These are phyloP conservation scores for Scutellaria baicalensis DNA, from an alignment of 257 asterid genomes.

Conservation along the genomic window DNA sequence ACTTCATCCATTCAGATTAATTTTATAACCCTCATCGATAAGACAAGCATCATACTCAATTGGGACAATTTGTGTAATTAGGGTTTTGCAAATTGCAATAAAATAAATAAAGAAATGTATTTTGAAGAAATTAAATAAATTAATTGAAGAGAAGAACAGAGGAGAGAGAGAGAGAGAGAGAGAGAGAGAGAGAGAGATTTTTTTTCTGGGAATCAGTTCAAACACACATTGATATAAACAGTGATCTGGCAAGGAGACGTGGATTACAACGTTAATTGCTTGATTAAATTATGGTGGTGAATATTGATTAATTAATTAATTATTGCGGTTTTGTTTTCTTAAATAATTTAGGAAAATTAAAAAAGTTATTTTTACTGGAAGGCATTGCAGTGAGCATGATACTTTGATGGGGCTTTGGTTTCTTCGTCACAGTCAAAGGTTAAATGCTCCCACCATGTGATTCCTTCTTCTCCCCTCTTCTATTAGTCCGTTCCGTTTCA, in stretches of 20 bases:
- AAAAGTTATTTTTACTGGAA: background rate
- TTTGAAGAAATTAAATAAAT: slow-evolving; percentile 20
- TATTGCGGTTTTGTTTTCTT: background rate
- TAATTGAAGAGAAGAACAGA: slow-evolving; percentile 9
- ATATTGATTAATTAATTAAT: background rate
- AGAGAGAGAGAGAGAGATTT: slow-evolving; percentile 37
- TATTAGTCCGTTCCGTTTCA: too few relatives aligned
- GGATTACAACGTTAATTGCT: slow-evolving; percentile 4
- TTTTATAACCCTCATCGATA: too few relatives aligned
- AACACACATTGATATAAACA: slow-evolving; percentile 25
- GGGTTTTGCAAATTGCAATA: background rate
- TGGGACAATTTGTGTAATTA: background rate
- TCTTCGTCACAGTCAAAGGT: slow-evolving; percentile 56
- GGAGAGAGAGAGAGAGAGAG: slow-evolving; percentile 35
- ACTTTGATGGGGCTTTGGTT: slow-evolving; percentile 50
- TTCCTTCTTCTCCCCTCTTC: background rate
- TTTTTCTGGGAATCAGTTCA: slow-evolving; percentile 37
- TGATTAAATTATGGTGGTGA: background rate
- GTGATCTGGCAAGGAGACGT: slow-evolving; percentile 17
- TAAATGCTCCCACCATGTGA: slow-evolving; percentile 45
- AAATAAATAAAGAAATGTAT: background rate
- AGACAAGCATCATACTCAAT: too few relatives aligned
- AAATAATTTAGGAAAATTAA: background rate
- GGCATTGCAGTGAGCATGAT: slow-evolving; percentile 28
- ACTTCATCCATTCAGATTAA: too few relatives aligned